Base-by-base conservation (phyloP, 345 rosid genomes). In the Eucalyptus guilfoylei region DNA sequence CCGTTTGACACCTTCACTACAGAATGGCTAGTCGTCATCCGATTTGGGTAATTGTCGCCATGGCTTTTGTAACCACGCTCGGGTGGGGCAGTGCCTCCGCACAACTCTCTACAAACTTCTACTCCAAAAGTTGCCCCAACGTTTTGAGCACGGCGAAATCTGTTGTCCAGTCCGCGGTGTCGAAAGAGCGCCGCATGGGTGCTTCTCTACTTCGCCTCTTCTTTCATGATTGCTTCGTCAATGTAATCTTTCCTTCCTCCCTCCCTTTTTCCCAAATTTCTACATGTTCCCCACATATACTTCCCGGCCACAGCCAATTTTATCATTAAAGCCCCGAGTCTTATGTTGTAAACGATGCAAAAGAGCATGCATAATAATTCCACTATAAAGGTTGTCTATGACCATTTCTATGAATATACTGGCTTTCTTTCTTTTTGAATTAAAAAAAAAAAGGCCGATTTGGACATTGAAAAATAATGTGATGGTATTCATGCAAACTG, bases 221-320 rank as follows among this genome's bases (percentile, higher is more conserved):
- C 95, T 97, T 96, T 94, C 99, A 96, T 21, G 99, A 97, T 76
- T 97, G 99, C 88, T 97, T 97, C 85, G 99, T 96, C 89, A 97
- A 96, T 76, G 99, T 97, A 95, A 91, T 52, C 86, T 6, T 23
- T 21, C 19, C 21, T 44, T 52, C 34, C 15, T 14, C 42, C 47
- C 13, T 44, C 8, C 47, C 4, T 24, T 34, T 72, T 10, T 19
- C 67, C 12, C 9, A 85, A 85, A 40, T 54, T 28, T 47, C 7
- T n/a, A 23, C 11, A 54, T 19, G 28, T 50, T 7, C 40, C 32
- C 45, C 11, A 72, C 81, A 72, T 37, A 10, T 34, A 6, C 28
- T 19, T 26, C 28, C 47, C 47, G 23, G 83, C 47, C 83, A 37
- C 83, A 76, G 42, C 83, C 47, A 76, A 8, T 76, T 64, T 64